Percentiles rank a stretch among this genome's conserved stretches.
Conservation (phyloP, 257 asterid species). For the Solanum microdontum region DNA sequence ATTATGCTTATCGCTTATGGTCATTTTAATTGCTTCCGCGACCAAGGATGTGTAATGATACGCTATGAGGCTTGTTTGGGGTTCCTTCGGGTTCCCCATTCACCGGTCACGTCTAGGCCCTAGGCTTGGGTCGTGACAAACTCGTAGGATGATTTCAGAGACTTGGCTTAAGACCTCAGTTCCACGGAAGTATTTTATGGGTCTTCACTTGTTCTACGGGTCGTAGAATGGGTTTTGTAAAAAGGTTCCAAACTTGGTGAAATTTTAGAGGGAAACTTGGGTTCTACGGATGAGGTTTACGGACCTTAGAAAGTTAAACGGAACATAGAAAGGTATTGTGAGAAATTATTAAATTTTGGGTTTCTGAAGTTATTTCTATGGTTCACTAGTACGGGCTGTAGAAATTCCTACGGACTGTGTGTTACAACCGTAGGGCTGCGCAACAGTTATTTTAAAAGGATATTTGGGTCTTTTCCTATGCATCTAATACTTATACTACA, state of each 20-base stretch:
- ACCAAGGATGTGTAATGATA: too few species aligned
- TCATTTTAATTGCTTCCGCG: too few species aligned
- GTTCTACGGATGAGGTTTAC: background rate
- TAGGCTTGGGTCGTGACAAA: too few species aligned
- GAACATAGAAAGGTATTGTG: background rate
- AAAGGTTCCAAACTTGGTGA: background rate
- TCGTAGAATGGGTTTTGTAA: background rate
- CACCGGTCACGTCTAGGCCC: too few species aligned
- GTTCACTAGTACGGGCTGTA: too few species aligned
- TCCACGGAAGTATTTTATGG: background rate
- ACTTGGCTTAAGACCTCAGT: background rate
- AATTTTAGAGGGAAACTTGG: background rate
- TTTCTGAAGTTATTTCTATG: too few species aligned
- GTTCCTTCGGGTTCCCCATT: too few species aligned
- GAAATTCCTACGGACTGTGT: background rate
- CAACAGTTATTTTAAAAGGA: background rate
- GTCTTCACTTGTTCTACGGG: background rate
- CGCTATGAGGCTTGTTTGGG: too few species aligned
- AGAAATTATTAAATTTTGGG: too few species aligned
- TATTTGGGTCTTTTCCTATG: background rate
- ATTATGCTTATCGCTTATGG: too few species aligned
- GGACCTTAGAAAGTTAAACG: background rate
- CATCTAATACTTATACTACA: too few species aligned
- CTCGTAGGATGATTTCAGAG: background rate
- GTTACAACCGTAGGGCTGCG: background rate